phyloP scores from a whole-genome alignment of 169 alveolate genomes.

The Plasmodium vivax region DNA sequence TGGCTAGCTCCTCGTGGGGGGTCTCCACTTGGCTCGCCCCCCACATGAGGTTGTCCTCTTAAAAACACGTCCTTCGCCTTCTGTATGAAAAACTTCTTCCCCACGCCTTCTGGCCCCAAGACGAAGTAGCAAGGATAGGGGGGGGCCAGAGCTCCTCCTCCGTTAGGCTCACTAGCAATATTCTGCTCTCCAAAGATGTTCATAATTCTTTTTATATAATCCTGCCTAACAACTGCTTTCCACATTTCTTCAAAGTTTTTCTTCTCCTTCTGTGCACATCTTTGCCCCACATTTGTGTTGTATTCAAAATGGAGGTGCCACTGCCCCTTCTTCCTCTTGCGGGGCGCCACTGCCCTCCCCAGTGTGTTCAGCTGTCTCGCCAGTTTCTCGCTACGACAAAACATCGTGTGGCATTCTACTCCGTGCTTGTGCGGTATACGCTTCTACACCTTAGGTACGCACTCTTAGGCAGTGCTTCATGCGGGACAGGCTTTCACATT shows the following conservation, averaged over 20 bases:
- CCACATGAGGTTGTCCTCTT: not conserved
- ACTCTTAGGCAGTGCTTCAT: not conserved
- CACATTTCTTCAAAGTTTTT: constrained; percentile 24
- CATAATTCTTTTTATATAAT: constrained; percentile 23
- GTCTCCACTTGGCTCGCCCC: not conserved
- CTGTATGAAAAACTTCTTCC: constrained; percentile 40
- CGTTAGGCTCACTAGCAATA: not conserved
- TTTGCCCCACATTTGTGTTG: not conserved
- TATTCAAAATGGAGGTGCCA: not conserved
- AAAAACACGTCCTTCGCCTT: constrained; percentile 32
- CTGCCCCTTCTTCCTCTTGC: not conserved
- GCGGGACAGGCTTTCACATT: not conserved
- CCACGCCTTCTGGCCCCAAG: constrained; percentile 54
- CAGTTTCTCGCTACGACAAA: not conserved
- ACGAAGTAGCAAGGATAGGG: constrained; percentile 21
- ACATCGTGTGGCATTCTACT: not conserved
- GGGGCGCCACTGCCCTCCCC: not conserved
- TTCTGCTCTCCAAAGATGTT: constrained; percentile 17
- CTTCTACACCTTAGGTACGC: not conserved
- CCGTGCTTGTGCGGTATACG: not conserved
- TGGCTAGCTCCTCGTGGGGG: not conserved
- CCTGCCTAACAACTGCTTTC: constrained; percentile 21
- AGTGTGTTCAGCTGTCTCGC: not conserved
- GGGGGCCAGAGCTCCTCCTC: not conserved
- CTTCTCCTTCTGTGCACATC: not conserved